Conservation (phyloP, 1,139 yeast genomes). For the Debaryomyces sp. region DNA sequence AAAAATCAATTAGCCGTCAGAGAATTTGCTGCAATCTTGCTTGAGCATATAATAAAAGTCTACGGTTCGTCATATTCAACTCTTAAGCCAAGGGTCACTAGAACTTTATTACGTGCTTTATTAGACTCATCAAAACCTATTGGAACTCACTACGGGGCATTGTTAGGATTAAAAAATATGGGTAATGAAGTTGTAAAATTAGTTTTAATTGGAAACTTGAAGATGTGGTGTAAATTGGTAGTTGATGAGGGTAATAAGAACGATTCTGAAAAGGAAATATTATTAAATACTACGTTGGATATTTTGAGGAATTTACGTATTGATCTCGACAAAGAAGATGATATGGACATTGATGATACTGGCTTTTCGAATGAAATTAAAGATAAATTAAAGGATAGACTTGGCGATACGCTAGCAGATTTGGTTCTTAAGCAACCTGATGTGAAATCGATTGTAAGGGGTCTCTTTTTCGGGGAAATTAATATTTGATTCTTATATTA, state of each 20-base stretch:
- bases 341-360: slow-evolving; percentile 14
- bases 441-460: slow-evolving; percentile 59
- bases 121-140: slow-evolving; percentile 75
- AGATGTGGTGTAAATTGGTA: slow-evolving; percentile 73
- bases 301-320: slow-evolving; percentile 51
- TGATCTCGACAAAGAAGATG: slow-evolving; percentile 27
- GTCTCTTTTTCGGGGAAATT: slow-evolving; percentile 77
- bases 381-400: slow-evolving; percentile 50
- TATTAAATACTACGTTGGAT: slow-evolving; percentile 55
- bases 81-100: slow-evolving; percentile 88
- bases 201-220: slow-evolving; percentile 79
- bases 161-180: slow-evolving; percentile 78
- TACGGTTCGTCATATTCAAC: slow-evolving; percentile 90
- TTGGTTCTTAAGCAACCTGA: slow-evolving; percentile 55
- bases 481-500: slow-evolving; percentile 18
- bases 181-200: slow-evolving; percentile 90
- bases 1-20: slow-evolving; percentile 65
- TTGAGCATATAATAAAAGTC: slow-evolving; percentile 72
- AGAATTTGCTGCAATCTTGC: slow-evolving; percentile 83
- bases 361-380: slow-evolving; percentile 47
- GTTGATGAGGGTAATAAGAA: slow-evolving; percentile 38
- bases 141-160: slow-evolving; percentile 92
- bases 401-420: slow-evolving; percentile 63
- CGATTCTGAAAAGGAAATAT: slow-evolving; percentile 46
- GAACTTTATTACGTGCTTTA: slow-evolving; percentile 89